Percentiles rank a stretch among this genome's conserved stretches.
Evolutionary conservation across 148 eudicot species (phyloP).

Genomic region (Selenicereus undatus): DNA sequence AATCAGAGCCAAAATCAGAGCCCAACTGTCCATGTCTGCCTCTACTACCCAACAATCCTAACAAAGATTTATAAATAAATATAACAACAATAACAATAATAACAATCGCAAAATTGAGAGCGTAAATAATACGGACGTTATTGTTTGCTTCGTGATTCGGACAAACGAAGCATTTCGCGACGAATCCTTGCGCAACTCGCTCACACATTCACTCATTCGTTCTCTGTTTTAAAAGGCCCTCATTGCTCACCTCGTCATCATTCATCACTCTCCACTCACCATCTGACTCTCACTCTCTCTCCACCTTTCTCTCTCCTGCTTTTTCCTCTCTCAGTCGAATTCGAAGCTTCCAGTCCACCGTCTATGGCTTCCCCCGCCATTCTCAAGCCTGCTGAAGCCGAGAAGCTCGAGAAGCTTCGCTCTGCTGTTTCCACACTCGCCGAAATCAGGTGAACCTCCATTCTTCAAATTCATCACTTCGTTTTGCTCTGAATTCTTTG

Average conservation of each 20-base stretch:
- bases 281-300: slow-evolving; percentile 13
- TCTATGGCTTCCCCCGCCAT: slow-evolving; percentile 48
- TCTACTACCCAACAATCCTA: neutral
- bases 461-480: neutral
- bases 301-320: neutral
- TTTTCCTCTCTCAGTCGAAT: slow-evolving; percentile 6
- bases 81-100: too few species aligned
- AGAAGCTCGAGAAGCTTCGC: slow-evolving; percentile 62
- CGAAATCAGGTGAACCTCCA: slow-evolving; percentile 52
- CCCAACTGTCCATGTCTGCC: too few species aligned
- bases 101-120: neutral
- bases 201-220: neutral
- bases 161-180: slow-evolving; percentile 4
- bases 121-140: neutral
- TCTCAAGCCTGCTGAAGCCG: slow-evolving; percentile 43
- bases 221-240: slow-evolving; percentile 15
- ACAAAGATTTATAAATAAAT: too few species aligned
- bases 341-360: slow-evolving; percentile 21
- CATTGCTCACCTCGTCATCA: slow-evolving; percentile 9
- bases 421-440: slow-evolving; percentile 53
- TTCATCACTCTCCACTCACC: slow-evolving; percentile 9
- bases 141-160: neutral
- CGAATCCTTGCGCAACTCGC: neutral
- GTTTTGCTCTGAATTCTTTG: neutral
- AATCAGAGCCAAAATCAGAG: too few species aligned